These are phyloP conservation scores for Suillus luteus DNA, from an alignment of 768 basidiomycete species.

Conservation along the genomic window DNA sequence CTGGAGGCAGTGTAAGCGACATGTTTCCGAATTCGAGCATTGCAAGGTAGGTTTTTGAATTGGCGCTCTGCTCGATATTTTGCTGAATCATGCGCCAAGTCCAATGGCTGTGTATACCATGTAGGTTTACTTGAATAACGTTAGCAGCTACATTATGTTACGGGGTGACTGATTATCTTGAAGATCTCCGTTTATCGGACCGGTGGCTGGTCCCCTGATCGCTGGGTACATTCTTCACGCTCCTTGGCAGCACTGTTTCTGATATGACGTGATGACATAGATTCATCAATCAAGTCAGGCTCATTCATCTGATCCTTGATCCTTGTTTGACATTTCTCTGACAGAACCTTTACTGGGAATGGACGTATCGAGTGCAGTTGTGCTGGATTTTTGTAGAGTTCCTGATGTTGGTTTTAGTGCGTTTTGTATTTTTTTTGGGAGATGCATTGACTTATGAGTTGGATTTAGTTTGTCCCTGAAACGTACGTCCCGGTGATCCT, in stretches of 20 bases:
- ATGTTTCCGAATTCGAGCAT: conserved; percentile 57
- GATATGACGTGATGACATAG: conserved; percentile 30
- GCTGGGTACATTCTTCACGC: conserved; percentile 47
- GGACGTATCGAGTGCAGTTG: conserved; percentile 72
- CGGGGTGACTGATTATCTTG: conserved; percentile 1
- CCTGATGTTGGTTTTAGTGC: conserved; percentile 51
- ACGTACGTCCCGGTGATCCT: conserved; percentile 66
- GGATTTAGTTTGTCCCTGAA: conserved; percentile 65
- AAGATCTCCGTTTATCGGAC: conserved; percentile 56
- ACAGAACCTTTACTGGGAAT: conserved; percentile 65
- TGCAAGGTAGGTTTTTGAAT: conserved; percentile 47
- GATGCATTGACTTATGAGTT: not conserved
- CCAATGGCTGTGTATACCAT: conserved; percentile 60
- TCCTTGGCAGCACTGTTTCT: not conserved
- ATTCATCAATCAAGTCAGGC: conserved; percentile 69
- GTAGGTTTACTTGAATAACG: conserved; percentile 18
- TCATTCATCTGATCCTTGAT: not conserved
- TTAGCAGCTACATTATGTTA: not conserved
- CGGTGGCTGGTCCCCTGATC: conserved; percentile 56
- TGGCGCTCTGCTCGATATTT: not conserved
- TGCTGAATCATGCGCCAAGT: conserved; percentile 28
- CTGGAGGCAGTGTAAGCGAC: conserved; percentile 62
- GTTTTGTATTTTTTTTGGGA: conserved; percentile 15
- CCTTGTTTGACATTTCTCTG: conserved; percentile 3
- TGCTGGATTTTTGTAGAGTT: conserved; percentile 69